Percentiles rank a stretch among this genome's conserved stretches.
These are phyloP conservation scores for Cubamyces sp. DNA, from an alignment of 768 basidiomycete genomes.

Conservation along the genomic window DNA sequence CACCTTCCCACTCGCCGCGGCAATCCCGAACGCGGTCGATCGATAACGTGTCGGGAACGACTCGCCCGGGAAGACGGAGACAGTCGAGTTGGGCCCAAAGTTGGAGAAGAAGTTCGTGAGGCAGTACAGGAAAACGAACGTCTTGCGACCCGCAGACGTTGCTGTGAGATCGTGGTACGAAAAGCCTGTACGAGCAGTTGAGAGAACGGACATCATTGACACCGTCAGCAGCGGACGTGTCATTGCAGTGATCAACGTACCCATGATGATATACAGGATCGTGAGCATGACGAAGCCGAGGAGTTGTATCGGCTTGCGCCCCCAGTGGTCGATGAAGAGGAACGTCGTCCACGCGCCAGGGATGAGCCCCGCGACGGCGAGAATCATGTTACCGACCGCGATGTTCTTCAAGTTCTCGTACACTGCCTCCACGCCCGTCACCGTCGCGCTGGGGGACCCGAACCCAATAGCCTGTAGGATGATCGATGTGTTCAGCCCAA, in stretches of 20 bases:
- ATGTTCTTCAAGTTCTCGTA: slow-evolving; percentile 37
- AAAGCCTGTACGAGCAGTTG: slow-evolving; percentile 28
- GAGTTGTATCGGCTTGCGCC: slow-evolving; percentile 45
- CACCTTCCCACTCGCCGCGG: slow-evolving; percentile 49
- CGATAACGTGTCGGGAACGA: slow-evolving; percentile 51
- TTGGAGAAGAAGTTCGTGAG: slow-evolving; percentile 49
- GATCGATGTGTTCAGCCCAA: slow-evolving; percentile 50
- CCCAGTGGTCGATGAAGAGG: slow-evolving; percentile 42
- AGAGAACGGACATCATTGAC: no score
- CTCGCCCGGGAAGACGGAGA: slow-evolving; percentile 49
- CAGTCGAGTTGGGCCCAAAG: slow-evolving; percentile 49
- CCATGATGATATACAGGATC: slow-evolving; percentile 39
- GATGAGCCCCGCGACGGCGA: slow-evolving; percentile 43
- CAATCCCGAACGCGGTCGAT: slow-evolving; percentile 47
- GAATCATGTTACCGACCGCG: slow-evolving; percentile 41
- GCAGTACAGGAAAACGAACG: slow-evolving; percentile 45
- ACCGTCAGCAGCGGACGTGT: background rate
- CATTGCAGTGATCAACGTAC: slow-evolving; percentile 12
- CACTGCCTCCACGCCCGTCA: slow-evolving; percentile 22
- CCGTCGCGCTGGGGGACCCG: slow-evolving; percentile 18
- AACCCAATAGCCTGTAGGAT: slow-evolving; percentile 41
- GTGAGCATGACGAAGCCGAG: slow-evolving; percentile 43
- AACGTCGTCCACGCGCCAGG: slow-evolving; percentile 45
- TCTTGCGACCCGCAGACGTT: slow-evolving; percentile 32
- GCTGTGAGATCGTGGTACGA: slow-evolving; percentile 33